These are phyloP conservation scores for Zizania latifolia DNA, from an alignment of 176 grass and related monocot genomes.

Conservation along the genomic window DNA sequence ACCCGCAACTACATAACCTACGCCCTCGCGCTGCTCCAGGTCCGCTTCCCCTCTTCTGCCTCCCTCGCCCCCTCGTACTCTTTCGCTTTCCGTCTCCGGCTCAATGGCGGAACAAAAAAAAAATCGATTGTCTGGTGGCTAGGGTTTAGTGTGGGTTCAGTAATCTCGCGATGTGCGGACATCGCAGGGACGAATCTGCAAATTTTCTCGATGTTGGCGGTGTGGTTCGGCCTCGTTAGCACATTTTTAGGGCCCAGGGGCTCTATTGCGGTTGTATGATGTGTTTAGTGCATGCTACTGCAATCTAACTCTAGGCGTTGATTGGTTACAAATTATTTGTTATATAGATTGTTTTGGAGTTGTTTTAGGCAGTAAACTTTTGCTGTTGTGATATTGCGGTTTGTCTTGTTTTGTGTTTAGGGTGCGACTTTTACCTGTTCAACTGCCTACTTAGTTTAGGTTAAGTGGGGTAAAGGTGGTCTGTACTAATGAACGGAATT, in stretches of 20 bases:
- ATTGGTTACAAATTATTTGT: neutral
- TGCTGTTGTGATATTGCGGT: neutral
- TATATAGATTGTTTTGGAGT: neutral
- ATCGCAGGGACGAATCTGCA: neutral
- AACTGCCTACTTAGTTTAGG: neutral
- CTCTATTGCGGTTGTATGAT: neutral
- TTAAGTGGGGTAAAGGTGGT: neutral
- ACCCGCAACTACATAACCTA: conserved; percentile 68
- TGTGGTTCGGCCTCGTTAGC: neutral
- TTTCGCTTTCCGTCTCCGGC: neutral
- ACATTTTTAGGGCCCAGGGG: neutral
- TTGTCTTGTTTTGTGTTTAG: neutral
- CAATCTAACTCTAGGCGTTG: neutral
- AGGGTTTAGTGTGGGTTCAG: conserved; percentile 20
- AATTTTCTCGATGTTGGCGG: neutral
- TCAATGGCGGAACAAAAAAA: neutral
- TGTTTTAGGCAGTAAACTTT: neutral
- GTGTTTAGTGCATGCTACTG: too few relatives aligned
- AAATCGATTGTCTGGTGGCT: neutral
- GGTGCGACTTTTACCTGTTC: neutral
- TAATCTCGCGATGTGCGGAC: neutral
- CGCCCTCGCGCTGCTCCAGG: conserved; percentile 57
- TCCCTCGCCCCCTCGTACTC: too few relatives aligned
- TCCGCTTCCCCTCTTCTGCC: neutral
- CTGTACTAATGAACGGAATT: neutral